Evolutionary conservation across 129 eudicot genomes (phyloP).

Genomic region (Lonicera japonica): DNA sequence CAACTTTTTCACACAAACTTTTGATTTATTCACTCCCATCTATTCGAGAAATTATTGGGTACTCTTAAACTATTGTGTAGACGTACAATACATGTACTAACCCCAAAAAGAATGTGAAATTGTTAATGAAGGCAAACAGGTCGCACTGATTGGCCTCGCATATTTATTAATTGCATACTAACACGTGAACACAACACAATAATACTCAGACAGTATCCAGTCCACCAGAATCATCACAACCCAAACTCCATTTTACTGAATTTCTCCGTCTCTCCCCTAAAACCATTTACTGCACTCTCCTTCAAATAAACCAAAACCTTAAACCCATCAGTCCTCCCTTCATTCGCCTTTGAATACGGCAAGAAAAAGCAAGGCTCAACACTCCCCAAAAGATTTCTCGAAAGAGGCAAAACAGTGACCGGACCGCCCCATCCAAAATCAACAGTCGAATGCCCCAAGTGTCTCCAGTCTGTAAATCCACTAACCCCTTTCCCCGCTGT

Average conservation of each 20-base stretch:
- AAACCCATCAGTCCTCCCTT: conserved; percentile 53
- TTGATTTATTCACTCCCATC: too few species aligned
- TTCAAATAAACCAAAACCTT: conserved; percentile 52
- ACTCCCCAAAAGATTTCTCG: conserved; percentile 64
- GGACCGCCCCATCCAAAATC: conserved; percentile 95
- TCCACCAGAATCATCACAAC: not conserved
- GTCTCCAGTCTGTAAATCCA: conserved; percentile 89
- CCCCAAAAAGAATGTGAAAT: too few species aligned
- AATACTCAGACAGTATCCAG: too few species aligned
- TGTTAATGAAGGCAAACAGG: too few species aligned
- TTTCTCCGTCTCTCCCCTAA: conserved; percentile 51
- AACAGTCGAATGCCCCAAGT: conserved; percentile 76
- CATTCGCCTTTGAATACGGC: conserved; percentile 53
- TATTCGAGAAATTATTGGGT: too few species aligned
- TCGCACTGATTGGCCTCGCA: too few species aligned
- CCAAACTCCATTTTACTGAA: conserved; percentile 39
- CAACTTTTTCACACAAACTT: too few species aligned
- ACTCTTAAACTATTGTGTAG: too few species aligned
- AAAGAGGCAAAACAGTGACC: conserved; percentile 62
- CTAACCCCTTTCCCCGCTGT: conserved; percentile 56
- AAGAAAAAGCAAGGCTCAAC: conserved; percentile 66
- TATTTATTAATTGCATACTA: too few species aligned
- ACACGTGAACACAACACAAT: too few species aligned
- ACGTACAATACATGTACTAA: too few species aligned
- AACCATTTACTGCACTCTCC: conserved; percentile 32